A percentile compares a stretch with the other conserved stretches of the same genome.
These are phyloP conservation scores for Xylaria bambusicola DNA, from an alignment of 495 filamentous ascomycete species.

Conservation along the genomic window DNA sequence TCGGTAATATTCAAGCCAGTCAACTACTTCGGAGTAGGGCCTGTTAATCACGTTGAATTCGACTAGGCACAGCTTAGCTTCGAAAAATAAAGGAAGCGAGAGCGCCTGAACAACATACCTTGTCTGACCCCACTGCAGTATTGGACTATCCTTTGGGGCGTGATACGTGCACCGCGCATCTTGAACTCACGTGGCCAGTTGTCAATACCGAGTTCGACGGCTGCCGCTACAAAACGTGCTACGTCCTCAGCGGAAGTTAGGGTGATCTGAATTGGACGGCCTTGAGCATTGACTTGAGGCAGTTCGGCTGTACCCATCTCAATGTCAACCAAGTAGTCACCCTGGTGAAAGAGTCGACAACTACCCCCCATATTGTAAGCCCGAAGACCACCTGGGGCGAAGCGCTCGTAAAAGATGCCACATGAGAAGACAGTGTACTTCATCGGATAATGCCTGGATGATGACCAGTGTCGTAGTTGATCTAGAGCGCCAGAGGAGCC, in stretches of 20 bases:
- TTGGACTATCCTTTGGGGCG: conserved; percentile 51
- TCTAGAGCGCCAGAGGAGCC: conserved; percentile 52
- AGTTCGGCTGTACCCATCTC: conserved; percentile 58
- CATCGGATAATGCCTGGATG: conserved; percentile 49
- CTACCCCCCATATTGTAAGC: conserved; percentile 54
- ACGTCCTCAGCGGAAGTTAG: conserved; percentile 70
- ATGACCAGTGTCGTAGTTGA: conserved; percentile 54
- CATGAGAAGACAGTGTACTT: conserved; percentile 69
- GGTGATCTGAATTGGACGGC: conserved; percentile 55
- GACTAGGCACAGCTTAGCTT: conserved; percentile 31
- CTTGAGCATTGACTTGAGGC: conserved; percentile 50
- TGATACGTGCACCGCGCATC: conserved; percentile 64
- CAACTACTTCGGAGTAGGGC: conserved; percentile 45
- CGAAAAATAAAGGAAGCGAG: background rate
- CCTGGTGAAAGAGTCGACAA: conserved; percentile 52
- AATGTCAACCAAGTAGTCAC: conserved; percentile 66
- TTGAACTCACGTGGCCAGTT: conserved; percentile 68
- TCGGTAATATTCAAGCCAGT: conserved; percentile 42
- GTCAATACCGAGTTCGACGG: conserved; percentile 58
- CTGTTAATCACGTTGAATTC: conserved; percentile 40
- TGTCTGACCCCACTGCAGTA: conserved; percentile 44
- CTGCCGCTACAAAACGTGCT: conserved; percentile 63
- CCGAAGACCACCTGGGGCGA: conserved; percentile 63
- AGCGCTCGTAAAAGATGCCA: conserved; percentile 76
- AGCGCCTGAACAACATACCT: conserved; percentile 31